Evolutionary conservation across 1,284 basidiomycete species (phyloP), one percentile per base, ranked within the genome.

Genomic region (Cryptococcus hybrid): DNA sequence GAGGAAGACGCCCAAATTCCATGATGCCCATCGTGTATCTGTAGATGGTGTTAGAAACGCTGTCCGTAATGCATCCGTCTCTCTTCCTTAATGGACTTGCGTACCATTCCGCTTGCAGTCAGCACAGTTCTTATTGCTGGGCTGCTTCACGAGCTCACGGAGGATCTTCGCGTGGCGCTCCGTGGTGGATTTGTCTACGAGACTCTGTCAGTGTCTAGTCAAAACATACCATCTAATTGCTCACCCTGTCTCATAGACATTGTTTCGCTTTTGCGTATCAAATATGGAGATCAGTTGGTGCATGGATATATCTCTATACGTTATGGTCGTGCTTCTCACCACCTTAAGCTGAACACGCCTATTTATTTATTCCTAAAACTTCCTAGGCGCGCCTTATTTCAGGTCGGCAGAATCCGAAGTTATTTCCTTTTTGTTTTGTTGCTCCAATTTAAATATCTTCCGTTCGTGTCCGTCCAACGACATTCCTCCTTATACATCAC

Each of bases 21-120:
- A 97, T 1, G 92, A 94, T 18, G 95, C 95, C 95, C 95, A 99
- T 72, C 95, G 83, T 42, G 95, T 91, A 81, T 98, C 95, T 95
- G 67, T 40, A 36, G 45, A n/a, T 52, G 34, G 15, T 12, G 3
- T 6, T 5, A 6, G 24, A 12, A 11, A 42, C n/a, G 43, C 38
- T 30, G 37, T 12, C 34, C n/a, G n/a, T 44, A 12, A 11, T 9
- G 11, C 40, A 42, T 11, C n/a, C 40, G n/a, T 11, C n/a, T 42
- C 34, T 18, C 18, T 42, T 8, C 11, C 6, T 24, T 24, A 24
- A 24, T 24, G 24, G 24, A 42, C 24, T 24, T 24, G 18, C 84
- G 52, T 63, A 89, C 92, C 92, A 77, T 95, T 93, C 65, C 87
- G 86, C 74, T 94, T 92, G 81, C 92, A 96, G 73, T 96, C 92